These are phyloP conservation scores for Obba rivulosa DNA, from an alignment of 768 basidiomycete genomes.

Conservation along the genomic window DNA sequence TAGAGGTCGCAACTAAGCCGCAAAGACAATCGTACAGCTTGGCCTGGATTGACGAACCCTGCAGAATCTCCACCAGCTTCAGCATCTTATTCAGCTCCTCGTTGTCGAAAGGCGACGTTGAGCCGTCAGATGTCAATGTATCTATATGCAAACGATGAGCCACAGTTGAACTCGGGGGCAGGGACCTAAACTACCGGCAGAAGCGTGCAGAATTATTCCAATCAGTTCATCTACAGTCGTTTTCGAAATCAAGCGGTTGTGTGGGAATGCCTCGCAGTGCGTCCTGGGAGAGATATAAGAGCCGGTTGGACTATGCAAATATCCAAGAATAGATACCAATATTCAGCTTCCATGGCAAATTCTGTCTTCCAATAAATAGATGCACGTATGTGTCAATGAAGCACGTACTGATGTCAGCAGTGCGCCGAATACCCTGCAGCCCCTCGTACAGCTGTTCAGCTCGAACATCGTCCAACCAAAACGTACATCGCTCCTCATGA, in stretches of 20 bases:
- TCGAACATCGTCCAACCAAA: no score
- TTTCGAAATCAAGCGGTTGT: constrained; percentile 1
- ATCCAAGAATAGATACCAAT: constrained; percentile 1
- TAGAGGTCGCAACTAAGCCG: neutral
- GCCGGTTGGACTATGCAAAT: no score
- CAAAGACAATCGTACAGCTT: no score
- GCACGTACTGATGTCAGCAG: neutral
- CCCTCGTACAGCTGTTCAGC: no score
- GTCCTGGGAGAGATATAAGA: constrained; percentile 8
- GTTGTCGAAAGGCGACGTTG: constrained; percentile 5
- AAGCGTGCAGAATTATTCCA: constrained; percentile 26
- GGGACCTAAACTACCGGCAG: constrained; percentile 32
- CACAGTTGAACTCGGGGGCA: no score
- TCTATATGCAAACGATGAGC: neutral
- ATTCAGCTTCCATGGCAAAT: constrained; percentile 6
- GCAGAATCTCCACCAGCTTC: constrained; percentile 4
- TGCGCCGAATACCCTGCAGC: no score
- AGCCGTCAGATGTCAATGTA: constrained; percentile 8
- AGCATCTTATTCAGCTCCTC: constrained; percentile 12
- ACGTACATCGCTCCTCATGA: no score
- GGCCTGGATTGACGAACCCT: neutral
- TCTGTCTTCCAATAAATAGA: neutral
- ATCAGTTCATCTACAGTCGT: constrained; percentile 21
- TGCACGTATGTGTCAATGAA: no score
- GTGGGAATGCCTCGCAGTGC: constrained; percentile 24